Percentiles rank a stretch among this genome's conserved stretches.
These are phyloP conservation scores for Zhuliangozyma blackwelliae DNA, from an alignment of 1,139 yeast species.

Conservation along the genomic window DNA sequence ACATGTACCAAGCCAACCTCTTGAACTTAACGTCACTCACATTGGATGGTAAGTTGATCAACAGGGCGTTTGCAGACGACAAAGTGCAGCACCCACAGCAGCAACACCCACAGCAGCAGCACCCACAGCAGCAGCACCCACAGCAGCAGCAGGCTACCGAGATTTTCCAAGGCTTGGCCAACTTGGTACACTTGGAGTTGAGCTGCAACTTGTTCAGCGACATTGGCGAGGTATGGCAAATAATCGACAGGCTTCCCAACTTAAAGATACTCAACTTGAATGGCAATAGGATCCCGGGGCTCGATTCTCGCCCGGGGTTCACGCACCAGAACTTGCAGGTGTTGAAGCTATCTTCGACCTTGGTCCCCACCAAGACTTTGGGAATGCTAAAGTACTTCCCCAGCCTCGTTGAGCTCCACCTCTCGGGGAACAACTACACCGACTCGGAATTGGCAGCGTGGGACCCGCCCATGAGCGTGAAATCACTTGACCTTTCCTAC, in stretches of 20 bases:
- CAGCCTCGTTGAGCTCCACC: conserved; percentile 32
- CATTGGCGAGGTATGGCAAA: conserved; percentile 33
- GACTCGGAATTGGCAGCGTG: conserved; percentile 16
- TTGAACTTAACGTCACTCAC: conserved; percentile 44
- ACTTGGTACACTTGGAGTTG: conserved; percentile 49
- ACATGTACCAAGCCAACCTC: conserved; percentile 44
- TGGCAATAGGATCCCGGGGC: conserved; percentile 49
- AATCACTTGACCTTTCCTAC: conserved; percentile 40
- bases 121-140: too few relatives aligned
- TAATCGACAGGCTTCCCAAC: conserved; percentile 30
- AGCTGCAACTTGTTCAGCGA: conserved; percentile 54
- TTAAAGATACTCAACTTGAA: conserved; percentile 50
- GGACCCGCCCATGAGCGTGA: conserved; percentile 12
- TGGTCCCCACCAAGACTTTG: conserved; percentile 20
- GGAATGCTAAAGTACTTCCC: conserved; percentile 9
- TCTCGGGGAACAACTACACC: conserved; percentile 45
- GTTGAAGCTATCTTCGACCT: conserved; percentile 30
- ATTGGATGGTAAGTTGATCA: conserved; percentile 37
- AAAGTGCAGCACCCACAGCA: background rate
- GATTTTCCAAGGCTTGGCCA: conserved; percentile 15
- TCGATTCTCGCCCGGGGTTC: conserved; percentile 7
- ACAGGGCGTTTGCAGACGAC: conserved; percentile 9
- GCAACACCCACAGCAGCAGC: too few relatives aligned
- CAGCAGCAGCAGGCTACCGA: conserved; percentile 3
- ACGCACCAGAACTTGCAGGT: conserved; percentile 14